Conservation (phyloP, 164 flowering plant species). For the Tetrastigma voinierianum region DNA sequence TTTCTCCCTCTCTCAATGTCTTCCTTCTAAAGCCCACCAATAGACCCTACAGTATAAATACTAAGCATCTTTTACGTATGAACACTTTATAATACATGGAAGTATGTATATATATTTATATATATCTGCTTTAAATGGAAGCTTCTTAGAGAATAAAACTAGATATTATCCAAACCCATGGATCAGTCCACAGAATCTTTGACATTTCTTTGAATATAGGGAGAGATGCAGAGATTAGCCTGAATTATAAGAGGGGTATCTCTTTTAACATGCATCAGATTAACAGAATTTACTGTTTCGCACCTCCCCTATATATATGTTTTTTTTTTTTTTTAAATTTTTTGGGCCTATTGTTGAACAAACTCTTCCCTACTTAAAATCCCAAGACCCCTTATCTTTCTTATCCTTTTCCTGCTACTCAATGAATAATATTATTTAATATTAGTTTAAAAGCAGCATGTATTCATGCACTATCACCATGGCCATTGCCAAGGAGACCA, state of each 20-base stretch:
- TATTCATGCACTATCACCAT: not conserved
- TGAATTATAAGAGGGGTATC: not conserved
- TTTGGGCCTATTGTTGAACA: slow-evolving; percentile 4
- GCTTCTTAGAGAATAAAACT: not conserved
- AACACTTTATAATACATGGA: no score
- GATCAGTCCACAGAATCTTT: not conserved
- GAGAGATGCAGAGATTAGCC: not conserved
- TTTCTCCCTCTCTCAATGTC: not conserved
- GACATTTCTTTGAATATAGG: not conserved
- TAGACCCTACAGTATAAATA: not conserved
- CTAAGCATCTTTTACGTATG: no score
- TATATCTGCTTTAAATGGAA: not conserved
- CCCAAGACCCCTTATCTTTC: slow-evolving; percentile 14
- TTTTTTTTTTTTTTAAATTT: not conserved
- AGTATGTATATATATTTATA: not conserved
- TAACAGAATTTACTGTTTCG: not conserved
- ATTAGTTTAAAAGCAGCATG: not conserved
- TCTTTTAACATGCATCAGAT: not conserved
- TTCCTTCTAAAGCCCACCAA: not conserved
- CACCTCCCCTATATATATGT: no score
- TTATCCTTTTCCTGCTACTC: not conserved
- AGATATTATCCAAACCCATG: not conserved
- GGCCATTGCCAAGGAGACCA: slow-evolving; percentile 32
- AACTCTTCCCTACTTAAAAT: slow-evolving; percentile 18
- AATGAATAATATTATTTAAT: not conserved